Percentiles rank a stretch among this genome's conserved stretches.
Evolutionary conservation across 192 early-diverging fungal genomes (phyloP).

Genomic region (Irineochytrium annulatum): DNA sequence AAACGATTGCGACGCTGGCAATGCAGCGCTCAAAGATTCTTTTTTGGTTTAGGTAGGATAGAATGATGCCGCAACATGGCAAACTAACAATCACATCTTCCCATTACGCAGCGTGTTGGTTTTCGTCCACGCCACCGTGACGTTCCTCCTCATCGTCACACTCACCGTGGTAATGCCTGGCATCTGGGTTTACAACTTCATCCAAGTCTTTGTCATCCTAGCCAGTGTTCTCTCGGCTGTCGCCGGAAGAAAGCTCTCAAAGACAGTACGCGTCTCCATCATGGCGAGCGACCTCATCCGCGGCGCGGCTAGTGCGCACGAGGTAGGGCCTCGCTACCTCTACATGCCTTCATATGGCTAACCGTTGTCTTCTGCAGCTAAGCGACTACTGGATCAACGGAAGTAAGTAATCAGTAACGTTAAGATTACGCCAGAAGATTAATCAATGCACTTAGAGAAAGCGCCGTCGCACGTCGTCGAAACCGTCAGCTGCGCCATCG

Average conservation of each 20-base stretch:
- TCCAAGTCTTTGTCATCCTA: conserved; percentile 11
- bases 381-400: conserved; percentile 13
- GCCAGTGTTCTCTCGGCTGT: background rate
- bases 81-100: no score
- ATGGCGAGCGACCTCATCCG: conserved; percentile 6
- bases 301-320: background rate
- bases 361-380: no score
- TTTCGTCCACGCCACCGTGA: conserved; percentile 2
- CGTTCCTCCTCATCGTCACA: conserved; percentile 8
- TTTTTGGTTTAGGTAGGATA: conserved; percentile 3
- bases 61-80: no score
- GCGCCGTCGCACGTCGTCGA: background rate
- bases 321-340: no score
- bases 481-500: background rate
- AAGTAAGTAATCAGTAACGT: background rate
- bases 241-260: background rate
- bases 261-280: conserved; percentile 5
- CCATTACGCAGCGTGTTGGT: no score
- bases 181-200: conserved; percentile 10
- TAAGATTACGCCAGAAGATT: no score
- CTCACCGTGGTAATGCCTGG: conserved; percentile 9
- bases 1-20: background rate
- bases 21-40: conserved; percentile 10
- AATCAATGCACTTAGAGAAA: no score
- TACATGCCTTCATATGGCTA: no score